A percentile compares a stretch with the other conserved stretches of the same genome.
Conservation (phyloP, 345 rosid genomes). For the Microthlaspi erraticum region DNA sequence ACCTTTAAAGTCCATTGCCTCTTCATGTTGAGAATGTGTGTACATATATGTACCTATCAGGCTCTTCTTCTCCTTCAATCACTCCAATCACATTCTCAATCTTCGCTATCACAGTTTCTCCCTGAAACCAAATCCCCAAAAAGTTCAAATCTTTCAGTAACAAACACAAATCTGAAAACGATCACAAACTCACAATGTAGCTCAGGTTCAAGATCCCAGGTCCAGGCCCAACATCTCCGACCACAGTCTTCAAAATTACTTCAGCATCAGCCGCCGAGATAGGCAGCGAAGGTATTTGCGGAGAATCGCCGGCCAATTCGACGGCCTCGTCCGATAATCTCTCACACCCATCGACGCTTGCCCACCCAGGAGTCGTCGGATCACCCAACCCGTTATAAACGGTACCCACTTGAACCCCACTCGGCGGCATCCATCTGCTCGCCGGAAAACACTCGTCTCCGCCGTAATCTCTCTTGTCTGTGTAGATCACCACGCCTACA, state of each 20-base stretch:
- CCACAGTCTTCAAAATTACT: conserved; percentile 57
- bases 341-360: conserved; percentile 72
- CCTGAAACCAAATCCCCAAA: conserved; percentile 52
- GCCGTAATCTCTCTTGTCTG: conserved; percentile 72
- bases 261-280: conserved; percentile 75
- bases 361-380: conserved; percentile 89
- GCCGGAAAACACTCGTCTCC: conserved; percentile 65
- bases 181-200: conserved; percentile 56
- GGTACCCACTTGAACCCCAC: conserved; percentile 84
- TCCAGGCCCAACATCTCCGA: conserved; percentile 76
- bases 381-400: conserved; percentile 68
- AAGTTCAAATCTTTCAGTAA: not conserved
- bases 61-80: conserved; percentile 79
- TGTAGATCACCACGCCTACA: conserved; percentile 61
- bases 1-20: not conserved
- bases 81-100: conserved; percentile 84
- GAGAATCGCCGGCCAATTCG: conserved; percentile 56
- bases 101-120: conserved; percentile 56
- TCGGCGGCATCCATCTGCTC: conserved; percentile 79
- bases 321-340: conserved; percentile 66
- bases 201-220: conserved; percentile 69
- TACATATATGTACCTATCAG: conserved; percentile 61
- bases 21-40: conserved; percentile 18
- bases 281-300: conserved; percentile 77
- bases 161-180: not conserved